A percentile compares a stretch with the other conserved stretches of the same genome.
Conservation (phyloP, 495 filamentous ascomycete species). For the Sphaerosporella brunnea region DNA sequence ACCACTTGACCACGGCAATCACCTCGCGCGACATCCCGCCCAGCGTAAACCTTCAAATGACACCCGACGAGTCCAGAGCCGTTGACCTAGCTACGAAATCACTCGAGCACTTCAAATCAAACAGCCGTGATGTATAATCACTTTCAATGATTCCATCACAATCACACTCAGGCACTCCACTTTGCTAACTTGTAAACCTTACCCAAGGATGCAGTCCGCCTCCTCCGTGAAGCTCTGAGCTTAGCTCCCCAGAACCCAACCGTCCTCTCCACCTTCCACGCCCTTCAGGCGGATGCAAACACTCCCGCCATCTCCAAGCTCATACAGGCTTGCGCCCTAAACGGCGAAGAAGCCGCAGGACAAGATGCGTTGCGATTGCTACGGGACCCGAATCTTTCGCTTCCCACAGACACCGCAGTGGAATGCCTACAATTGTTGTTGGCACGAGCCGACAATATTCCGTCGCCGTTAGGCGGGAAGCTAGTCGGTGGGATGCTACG, state of each 20-base stretch:
- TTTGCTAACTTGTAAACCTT: slow-evolving; percentile 4
- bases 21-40: no score
- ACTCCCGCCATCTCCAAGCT: slow-evolving; percentile 33
- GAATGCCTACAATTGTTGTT: slow-evolving; percentile 40
- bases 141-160: no score
- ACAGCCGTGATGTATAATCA: slow-evolving; percentile 19
- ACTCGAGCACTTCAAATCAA: slow-evolving; percentile 18
- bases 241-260: slow-evolving; percentile 37
- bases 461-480: slow-evolving; percentile 35
- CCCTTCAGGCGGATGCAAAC: slow-evolving; percentile 20
- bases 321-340: slow-evolving; percentile 36
- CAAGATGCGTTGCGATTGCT: slow-evolving; percentile 40
- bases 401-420: slow-evolving; percentile 36
- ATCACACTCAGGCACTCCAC: not conserved
- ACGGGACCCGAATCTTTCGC: slow-evolving; percentile 34
- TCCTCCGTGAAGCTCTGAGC: slow-evolving; percentile 44
- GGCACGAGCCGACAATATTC: slow-evolving; percentile 28
- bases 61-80: slow-evolving; percentile 10
- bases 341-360: slow-evolving; percentile 37
- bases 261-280: slow-evolving; percentile 18
- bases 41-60: not conserved
- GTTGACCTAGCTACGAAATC: slow-evolving; percentile 18
- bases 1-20: not conserved
- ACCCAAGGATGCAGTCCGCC: slow-evolving; percentile 38
- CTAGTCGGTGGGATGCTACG: slow-evolving; percentile 43